These are phyloP conservation scores for Fusarium graminum DNA, from an alignment of 2,329 filamentous ascomycete species.

Conservation along the genomic window DNA sequence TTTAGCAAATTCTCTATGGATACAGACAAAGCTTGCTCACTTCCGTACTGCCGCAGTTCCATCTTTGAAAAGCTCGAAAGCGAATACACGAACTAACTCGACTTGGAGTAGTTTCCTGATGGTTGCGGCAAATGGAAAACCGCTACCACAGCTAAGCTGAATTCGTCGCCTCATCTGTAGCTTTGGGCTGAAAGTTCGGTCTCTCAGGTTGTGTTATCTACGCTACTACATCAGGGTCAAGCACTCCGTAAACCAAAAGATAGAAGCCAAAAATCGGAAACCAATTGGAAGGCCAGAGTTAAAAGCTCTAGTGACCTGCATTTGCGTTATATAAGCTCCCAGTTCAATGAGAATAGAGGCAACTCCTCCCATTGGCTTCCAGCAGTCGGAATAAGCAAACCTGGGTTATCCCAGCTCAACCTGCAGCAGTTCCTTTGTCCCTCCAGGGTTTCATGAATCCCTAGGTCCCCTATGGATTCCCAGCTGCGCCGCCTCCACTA, in stretches of 20 bases:
- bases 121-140: slow-evolving; percentile 23
- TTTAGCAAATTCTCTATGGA: too few species aligned
- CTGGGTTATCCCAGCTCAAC: slow-evolving; percentile 24
- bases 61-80: neutral
- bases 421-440: slow-evolving; percentile 34
- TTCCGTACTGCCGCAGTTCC: neutral
- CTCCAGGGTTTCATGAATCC: slow-evolving; percentile 1
- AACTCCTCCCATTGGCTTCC: slow-evolving; percentile 22
- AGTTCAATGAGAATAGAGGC: slow-evolving; percentile 7
- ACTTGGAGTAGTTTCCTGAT: slow-evolving; percentile 26
- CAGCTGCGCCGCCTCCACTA: slow-evolving; percentile 34
- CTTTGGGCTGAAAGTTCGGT: slow-evolving; percentile 7
- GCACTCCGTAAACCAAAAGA: too few species aligned
- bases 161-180: slow-evolving; percentile 40
- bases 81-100: slow-evolving; percentile 6
- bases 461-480: neutral
- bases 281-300: too few species aligned
- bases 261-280: too few species aligned
- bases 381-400: slow-evolving; percentile 14
- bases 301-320: too few species aligned
- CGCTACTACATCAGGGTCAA: slow-evolving; percentile 28
- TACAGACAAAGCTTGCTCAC: neutral
- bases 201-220: slow-evolving; percentile 4
- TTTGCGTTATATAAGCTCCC: neutral
- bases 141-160: slow-evolving; percentile 33